Evolutionary conservation across 352 stramenopile species (phyloP).

Genomic region (Pythium coloratum): DNA sequence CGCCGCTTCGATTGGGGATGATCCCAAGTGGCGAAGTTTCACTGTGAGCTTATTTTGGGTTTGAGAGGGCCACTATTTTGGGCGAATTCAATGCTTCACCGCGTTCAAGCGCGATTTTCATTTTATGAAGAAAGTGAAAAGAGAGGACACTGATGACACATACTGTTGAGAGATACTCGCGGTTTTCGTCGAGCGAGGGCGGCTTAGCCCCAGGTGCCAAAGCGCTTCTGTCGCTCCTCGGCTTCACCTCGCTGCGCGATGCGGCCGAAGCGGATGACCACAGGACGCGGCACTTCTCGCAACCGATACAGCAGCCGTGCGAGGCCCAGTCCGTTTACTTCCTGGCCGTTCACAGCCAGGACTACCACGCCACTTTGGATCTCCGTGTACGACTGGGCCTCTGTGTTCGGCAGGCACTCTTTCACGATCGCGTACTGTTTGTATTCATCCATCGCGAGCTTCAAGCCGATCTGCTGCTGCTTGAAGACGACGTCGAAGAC

Average conservation of each 20-base stretch:
- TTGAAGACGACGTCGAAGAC: conserved; percentile 88
- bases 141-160: neutral
- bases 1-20: neutral
- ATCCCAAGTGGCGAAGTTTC: neutral
- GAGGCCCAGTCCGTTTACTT: conserved; percentile 67
- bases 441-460: conserved; percentile 67
- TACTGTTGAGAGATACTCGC: neutral
- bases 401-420: conserved; percentile 76
- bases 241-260: conserved; percentile 32
- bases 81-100: neutral
- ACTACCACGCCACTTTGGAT: conserved; percentile 85
- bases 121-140: neutral
- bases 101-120: neutral
- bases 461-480: conserved; percentile 83
- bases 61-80: neutral
- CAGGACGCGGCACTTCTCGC: conserved; percentile 70
- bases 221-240: conserved; percentile 35
- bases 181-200: neutral
- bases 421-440: conserved; percentile 81
- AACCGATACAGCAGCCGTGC: conserved; percentile 75
- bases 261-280: conserved; percentile 81
- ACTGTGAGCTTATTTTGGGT: neutral
- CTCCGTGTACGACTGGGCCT: conserved; percentile 71
- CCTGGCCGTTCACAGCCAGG: conserved; percentile 77
- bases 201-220: conserved; percentile 40